Base-by-base conservation (phyloP, 1,139 yeast species). In the Candida buenavistaensis region DNA sequence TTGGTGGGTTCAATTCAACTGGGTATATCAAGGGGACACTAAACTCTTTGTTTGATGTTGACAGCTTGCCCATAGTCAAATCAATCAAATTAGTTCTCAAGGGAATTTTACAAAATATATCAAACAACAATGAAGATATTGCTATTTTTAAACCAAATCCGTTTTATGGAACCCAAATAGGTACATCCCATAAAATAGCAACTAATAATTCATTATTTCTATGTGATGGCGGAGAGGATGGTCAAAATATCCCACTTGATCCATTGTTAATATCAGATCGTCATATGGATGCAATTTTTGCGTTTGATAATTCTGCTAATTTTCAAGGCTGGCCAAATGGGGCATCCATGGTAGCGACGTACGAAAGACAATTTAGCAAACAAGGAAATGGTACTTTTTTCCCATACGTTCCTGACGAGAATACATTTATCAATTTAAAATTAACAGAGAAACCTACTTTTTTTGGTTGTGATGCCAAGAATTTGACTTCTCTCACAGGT, bases 111-210 rank as follows among this genome's bases (percentile, higher is more conserved):
- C 37, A 45, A 17, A 39, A 35, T 9, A 47, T 67, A 8, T 27
- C 29, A 21, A 17, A 17, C 11, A 23, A 31, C 3, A 43, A 50
- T 23, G 54, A 50, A n/a, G 74, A 68, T 44, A 48, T 68, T 47
- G 78, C 66, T 22, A 59, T 59, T 35, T 72, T 66, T 46, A 46
- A 48, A 12, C 81, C 81, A 21, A 75, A 75, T 43, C 80, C 82
- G 21, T 76, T 76, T 50, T 66, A 55, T 14, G 44, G 48, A 23
- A 54, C 65, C 10, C 40, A 45, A 26, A 54, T 61, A 27, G 48
- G 51, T 32, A 36, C 38, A n/a, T 21, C 27, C 19, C 36, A 32
- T 3, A 15, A 50, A 10, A 48, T 57, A 16, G 38, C 46, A 6
- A 26, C 38, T 7, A 49, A 53, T 35, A 37, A 42, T 2, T 46